A percentile compares a stretch with the other conserved stretches of the same genome.
phyloP scores from a whole-genome alignment of 2,329 filamentous ascomycete species.

The Microdochium nivale region DNA sequence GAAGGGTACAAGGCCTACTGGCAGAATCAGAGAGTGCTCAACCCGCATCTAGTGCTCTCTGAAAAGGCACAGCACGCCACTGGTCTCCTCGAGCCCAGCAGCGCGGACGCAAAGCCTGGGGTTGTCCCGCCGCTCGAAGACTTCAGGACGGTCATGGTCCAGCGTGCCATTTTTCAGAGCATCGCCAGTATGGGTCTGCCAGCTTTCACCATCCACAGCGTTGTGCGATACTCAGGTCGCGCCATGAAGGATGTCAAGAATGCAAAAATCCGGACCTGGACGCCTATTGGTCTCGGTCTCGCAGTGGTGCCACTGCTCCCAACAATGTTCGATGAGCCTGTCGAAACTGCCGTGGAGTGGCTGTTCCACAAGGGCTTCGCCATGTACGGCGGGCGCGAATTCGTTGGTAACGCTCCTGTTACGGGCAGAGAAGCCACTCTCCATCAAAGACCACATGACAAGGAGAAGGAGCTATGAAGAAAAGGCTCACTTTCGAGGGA shows the following conservation, averaged over 20 bases:
- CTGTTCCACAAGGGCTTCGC: slow-evolving; percentile 76
- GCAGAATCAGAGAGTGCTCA: slow-evolving; percentile 68
- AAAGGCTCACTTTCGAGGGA: background rate
- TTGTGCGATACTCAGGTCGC: slow-evolving; percentile 79
- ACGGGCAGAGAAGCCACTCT: slow-evolving; percentile 44
- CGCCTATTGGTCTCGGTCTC: slow-evolving; percentile 77
- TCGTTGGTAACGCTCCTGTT: slow-evolving; percentile 44
- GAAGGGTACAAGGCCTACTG: slow-evolving; percentile 95
- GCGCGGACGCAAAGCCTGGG: slow-evolving; percentile 24
- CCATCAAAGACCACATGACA: slow-evolving; percentile 35
- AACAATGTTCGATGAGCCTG: slow-evolving; percentile 79
- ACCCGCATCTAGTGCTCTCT: slow-evolving; percentile 55
- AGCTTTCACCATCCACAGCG: slow-evolving; percentile 86
- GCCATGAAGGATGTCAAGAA: slow-evolving; percentile 83
- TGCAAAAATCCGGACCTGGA: slow-evolving; percentile 69
- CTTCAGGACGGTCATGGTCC: slow-evolving; percentile 82
- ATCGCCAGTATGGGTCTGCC: slow-evolving; percentile 90
- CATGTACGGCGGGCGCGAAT: slow-evolving; percentile 54
- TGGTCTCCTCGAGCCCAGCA: slow-evolving; percentile 28
- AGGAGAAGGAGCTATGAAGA: slow-evolving; percentile 17
- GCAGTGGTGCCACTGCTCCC: slow-evolving; percentile 76
- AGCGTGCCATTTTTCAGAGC: slow-evolving; percentile 83
- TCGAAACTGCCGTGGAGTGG: slow-evolving; percentile 89
- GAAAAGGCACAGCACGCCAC: slow-evolving; percentile 38
- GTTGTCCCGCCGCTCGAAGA: slow-evolving; percentile 70